Evolutionary conservation across 106 monocot species (phyloP).

Genomic region (Dactylorhiza incarnata): DNA sequence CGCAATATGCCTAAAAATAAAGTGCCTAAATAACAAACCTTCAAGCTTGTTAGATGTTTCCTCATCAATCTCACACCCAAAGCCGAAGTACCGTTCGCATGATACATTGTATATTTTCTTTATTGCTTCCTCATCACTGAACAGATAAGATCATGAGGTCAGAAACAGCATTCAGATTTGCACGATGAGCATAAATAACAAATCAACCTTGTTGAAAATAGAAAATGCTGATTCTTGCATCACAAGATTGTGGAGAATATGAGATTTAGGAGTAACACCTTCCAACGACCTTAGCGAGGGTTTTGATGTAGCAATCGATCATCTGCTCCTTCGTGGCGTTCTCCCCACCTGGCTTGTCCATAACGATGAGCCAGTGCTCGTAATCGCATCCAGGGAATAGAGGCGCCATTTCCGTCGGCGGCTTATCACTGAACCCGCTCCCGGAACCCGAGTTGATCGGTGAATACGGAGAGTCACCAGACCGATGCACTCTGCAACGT

Average conservation of each 20-base stretch:
- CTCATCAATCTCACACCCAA: conserved; percentile 83
- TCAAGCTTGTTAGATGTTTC: conserved; percentile 83
- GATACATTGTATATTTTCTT: conserved; percentile 89
- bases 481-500: conserved; percentile 25
- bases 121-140: conserved; percentile 86
- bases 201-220: not conserved
- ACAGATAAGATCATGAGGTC: not conserved
- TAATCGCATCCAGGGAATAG: conserved; percentile 79
- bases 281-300: conserved; percentile 73
- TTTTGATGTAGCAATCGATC: conserved; percentile 77
- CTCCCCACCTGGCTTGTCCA: conserved; percentile 68
- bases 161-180: not conserved
- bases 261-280: conserved; percentile 20
- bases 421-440: conserved; percentile 47
- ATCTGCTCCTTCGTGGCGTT: conserved; percentile 66
- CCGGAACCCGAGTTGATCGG: conserved; percentile 32
- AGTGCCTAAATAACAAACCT: conserved; percentile 25
- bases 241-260: not conserved
- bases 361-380: conserved; percentile 79
- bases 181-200: not conserved
- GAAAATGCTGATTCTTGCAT: not conserved
- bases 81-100: conserved; percentile 83
- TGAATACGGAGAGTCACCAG: conserved; percentile 39
- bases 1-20: not conserved
- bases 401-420: conserved; percentile 74